Percentiles rank a stretch among this genome's conserved stretches.
Conservation (phyloP, 371 early-diverging fungal genomes). For the Mucor piriformis region DNA sequence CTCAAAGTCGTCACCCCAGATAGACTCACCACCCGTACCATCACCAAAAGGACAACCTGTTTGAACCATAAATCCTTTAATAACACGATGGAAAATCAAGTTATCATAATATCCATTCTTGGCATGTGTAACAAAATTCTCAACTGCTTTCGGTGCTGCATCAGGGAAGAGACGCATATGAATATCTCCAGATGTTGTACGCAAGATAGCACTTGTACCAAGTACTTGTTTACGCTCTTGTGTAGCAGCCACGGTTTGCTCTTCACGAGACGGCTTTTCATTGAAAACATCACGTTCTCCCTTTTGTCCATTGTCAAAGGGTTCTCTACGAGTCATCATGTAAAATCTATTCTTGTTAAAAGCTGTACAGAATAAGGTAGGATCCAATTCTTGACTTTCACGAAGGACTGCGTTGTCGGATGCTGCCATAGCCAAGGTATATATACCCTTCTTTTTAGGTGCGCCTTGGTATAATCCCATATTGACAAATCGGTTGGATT, state of each 20-base stretch:
- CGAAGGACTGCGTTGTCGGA: conserved; percentile 83
- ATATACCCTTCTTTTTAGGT: conserved; percentile 72
- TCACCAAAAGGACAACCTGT: conserved; percentile 84
- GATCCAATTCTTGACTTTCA: conserved; percentile 76
- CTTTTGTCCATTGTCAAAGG: conserved; percentile 69
- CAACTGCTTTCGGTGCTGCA: conserved; percentile 90
- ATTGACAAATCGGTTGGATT: conserved; percentile 90
- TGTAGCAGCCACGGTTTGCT: conserved; percentile 84
- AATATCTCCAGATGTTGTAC: conserved; percentile 89
- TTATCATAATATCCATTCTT: conserved; percentile 79
- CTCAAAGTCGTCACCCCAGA: conserved; percentile 95
- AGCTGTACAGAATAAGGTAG: conserved; percentile 89
- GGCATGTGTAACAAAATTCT: conserved; percentile 86
- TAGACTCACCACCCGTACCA: conserved; percentile 96
- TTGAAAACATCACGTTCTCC: conserved; percentile 93
- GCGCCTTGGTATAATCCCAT: conserved; percentile 89
- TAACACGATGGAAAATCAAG: conserved; percentile 88
- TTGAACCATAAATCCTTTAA: conserved; percentile 92
- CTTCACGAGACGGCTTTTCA: conserved; percentile 95
- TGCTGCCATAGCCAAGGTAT: conserved; percentile 88
- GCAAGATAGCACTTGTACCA: conserved; percentile 79
- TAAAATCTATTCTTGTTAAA: conserved; percentile 92
- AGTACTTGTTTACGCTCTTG: conserved; percentile 64
- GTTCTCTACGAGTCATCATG: conserved; percentile 87
- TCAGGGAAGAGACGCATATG: conserved; percentile 83